Evolutionary conservation across 2,329 filamentous ascomycete genomes (phyloP).

Genomic region (Nemania sp.): DNA sequence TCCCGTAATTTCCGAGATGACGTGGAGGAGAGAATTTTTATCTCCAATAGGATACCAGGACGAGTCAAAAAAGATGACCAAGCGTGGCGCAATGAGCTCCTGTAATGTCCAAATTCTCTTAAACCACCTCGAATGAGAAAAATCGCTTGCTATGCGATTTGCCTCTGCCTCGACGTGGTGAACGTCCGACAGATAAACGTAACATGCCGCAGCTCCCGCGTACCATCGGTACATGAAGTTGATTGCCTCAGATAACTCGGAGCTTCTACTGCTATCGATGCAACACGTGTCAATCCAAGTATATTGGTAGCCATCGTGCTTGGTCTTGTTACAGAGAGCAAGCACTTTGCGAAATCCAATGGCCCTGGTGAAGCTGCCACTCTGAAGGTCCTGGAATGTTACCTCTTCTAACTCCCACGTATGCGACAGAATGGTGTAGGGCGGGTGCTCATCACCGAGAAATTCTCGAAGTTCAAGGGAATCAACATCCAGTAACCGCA

Average conservation of each 20-base stretch:
- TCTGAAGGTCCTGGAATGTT: background rate
- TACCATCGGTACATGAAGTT: background rate
- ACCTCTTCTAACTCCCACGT: background rate
- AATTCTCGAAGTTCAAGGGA: background rate
- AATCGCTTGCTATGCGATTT: background rate
- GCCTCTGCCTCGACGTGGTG: background rate
- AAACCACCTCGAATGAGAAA: constrained; percentile 4
- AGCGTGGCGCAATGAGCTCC: constrained; percentile 8
- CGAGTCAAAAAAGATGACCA: constrained; percentile 35
- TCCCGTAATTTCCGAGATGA: constrained; percentile 26
- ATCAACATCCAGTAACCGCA: background rate
- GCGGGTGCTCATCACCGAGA: background rate
- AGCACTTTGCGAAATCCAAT: background rate
- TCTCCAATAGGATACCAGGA: constrained; percentile 37
- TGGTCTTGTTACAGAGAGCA: background rate
- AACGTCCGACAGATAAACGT: background rate
- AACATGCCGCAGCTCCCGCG: background rate
- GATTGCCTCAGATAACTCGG: background rate
- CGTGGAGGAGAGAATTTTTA: constrained; percentile 22
- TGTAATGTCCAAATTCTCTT: constrained; percentile 14
- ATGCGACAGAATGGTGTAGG: background rate
- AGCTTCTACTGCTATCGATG: background rate
- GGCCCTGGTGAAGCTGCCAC: background rate
- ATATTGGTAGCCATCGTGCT: background rate
- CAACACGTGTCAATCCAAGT: background rate